Evolutionary conservation across 2,329 filamentous ascomycete genomes (phyloP), one percentile per base, ranked within the genome.

Genomic region (Xylogone sp.): DNA sequence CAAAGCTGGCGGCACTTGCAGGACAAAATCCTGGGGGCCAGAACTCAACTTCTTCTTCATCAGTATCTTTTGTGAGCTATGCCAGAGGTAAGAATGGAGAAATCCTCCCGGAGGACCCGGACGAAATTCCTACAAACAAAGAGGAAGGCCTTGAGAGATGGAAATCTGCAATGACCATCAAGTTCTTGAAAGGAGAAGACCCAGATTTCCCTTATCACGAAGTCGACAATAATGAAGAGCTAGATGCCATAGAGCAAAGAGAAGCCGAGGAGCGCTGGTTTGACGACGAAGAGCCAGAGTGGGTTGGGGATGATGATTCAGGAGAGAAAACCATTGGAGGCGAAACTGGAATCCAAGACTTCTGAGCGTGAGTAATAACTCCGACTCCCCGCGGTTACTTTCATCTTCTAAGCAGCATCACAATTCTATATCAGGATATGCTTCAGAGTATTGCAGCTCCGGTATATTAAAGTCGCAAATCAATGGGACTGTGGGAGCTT

Each of bases 331-430:
- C 48, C 21, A 45, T 49, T 24, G 54, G 58, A 42, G 64, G 65
- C 24, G 65, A 68, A 52, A 68, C 65, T 27, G 65, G 65, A 3
- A 58, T 68, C 44, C 65, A 67, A 49, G 65, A 68, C 52, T 68
- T 65, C 51, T 68, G 51, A 61, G 21, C 12, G 34, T 39, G 34
- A 39, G 34, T 39, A 46, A 5, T 48, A 51, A 13, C 42, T 7
- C 34, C 5, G 13, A 39, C 10, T 18, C 8, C n/a, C 13, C n/a
- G 12, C 8, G 34, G 13, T 19, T 24, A 42, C 21, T 48, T 18
- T 19, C 22, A 48, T 9, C 43, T 42, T 48, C 27, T 39, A 46
- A 46, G n/a, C n/a, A n/a, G n/a, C n/a, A n/a, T n/a, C n/a, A 27
- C 24, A 27, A 27, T 10, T 27, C 10, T 6, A 27, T 27, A 27